These are phyloP conservation scores for Dissoconium aciculare DNA, from an alignment of 2,329 filamentous ascomycete species.

Conservation along the genomic window DNA sequence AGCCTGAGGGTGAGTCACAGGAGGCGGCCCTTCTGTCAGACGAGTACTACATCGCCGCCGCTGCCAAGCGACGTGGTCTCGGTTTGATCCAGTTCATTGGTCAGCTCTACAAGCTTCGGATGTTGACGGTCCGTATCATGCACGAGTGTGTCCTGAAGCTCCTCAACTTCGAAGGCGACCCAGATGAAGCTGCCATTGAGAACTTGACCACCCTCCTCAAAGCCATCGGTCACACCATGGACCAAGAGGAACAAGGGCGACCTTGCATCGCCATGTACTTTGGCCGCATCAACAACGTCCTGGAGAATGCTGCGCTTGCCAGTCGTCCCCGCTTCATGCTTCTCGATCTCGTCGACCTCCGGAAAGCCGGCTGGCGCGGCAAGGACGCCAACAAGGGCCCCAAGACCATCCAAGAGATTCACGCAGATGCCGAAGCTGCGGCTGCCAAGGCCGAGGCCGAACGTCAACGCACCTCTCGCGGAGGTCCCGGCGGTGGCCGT, in stretches of 20 bases:
- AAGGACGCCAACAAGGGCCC: constrained; percentile 96
- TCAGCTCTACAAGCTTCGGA: constrained; percentile 95
- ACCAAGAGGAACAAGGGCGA: constrained; percentile 61
- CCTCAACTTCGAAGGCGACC: constrained; percentile 82
- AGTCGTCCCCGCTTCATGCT: constrained; percentile 94
- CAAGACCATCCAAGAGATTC: constrained; percentile 89
- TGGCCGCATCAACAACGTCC: constrained; percentile 70
- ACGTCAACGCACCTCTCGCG: constrained; percentile 42
- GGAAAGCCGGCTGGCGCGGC: constrained; percentile 61
- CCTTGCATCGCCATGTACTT: constrained; percentile 92
- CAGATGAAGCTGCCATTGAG: constrained; percentile 93
- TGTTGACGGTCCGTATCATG: constrained; percentile 99
- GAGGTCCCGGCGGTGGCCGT: constrained; percentile 53
- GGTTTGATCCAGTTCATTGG: constrained; percentile 98
- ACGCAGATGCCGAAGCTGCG: constrained; percentile 63
- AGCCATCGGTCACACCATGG: constrained; percentile 80
- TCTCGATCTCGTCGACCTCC: constrained; percentile 80
- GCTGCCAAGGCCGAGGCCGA: constrained; percentile 66
- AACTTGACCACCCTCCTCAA: constrained; percentile 83
- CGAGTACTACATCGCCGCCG: constrained; percentile 87
- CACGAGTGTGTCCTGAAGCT: constrained; percentile 97
- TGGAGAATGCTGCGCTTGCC: constrained; percentile 57
- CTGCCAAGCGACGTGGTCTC: constrained; percentile 89
- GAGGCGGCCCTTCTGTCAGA: constrained; percentile 81
- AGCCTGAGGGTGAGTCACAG: constrained; percentile 54